These are phyloP conservation scores for Phytopythium mirpurense DNA, from an alignment of 352 stramenopile genomes.

Conservation along the genomic window DNA sequence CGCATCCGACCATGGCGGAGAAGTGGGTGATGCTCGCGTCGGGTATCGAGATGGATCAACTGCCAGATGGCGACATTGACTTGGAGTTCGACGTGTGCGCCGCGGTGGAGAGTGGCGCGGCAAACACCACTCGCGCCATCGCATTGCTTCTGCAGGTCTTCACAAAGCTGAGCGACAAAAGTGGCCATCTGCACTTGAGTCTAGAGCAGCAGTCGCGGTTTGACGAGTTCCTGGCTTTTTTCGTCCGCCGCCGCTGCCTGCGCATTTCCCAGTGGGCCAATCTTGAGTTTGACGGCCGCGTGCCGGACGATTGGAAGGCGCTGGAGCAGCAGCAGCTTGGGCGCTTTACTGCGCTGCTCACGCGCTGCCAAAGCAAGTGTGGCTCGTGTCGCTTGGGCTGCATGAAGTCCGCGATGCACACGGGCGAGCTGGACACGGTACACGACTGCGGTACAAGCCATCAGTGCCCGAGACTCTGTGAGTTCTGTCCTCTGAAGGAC, in stretches of 20 bases:
- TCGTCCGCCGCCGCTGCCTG: conserved; percentile 49
- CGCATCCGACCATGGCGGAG: conserved; percentile 22
- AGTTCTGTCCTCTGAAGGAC: conserved; percentile 38
- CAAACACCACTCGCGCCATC: too few relatives aligned
- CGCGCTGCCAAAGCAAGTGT: conserved; percentile 56
- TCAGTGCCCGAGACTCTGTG: conserved; percentile 32
- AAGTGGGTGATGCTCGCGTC: too few relatives aligned
- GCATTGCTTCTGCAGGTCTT: too few relatives aligned
- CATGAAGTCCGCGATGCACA: conserved; percentile 47
- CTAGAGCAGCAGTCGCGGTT: conserved; percentile 16
- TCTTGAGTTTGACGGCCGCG: conserved; percentile 26
- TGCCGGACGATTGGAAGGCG: conserved; percentile 40
- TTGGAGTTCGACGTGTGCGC: conserved; percentile 33
- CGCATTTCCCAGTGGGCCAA: conserved; percentile 42
- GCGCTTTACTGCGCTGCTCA: conserved; percentile 42
- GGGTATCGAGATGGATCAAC: too few relatives aligned
- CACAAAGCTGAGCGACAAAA: too few relatives aligned
- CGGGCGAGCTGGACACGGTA: not conserved
- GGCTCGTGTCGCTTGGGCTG: conserved; percentile 50
- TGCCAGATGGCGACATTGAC: conserved; percentile 51
- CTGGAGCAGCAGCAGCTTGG: conserved; percentile 42
- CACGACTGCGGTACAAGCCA: conserved; percentile 61
- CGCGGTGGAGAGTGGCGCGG: too few relatives aligned
- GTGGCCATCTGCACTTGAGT: too few relatives aligned
- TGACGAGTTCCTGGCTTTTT: conserved; percentile 49